Percentiles rank a stretch among this genome's conserved stretches.
Conservation (phyloP, 495 filamentous ascomycete genomes). For the Astrothelium subdiscretum region DNA sequence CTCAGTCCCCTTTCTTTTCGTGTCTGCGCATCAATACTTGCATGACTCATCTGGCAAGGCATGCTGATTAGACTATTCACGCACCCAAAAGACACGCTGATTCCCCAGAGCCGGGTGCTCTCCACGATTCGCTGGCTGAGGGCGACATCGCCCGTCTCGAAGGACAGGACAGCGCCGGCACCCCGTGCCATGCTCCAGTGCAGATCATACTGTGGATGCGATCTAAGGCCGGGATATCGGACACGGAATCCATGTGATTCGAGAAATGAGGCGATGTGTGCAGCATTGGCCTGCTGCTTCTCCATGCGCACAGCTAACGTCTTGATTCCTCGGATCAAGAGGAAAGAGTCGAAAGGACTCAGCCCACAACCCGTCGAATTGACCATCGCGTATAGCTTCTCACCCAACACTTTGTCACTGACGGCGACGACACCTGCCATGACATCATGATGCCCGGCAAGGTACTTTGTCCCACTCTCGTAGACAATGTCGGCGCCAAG, state of each 20-base stretch:
- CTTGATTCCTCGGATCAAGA: constrained; percentile 88
- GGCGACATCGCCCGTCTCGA: constrained; percentile 78
- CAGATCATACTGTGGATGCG: constrained; percentile 90
- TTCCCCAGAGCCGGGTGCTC: constrained; percentile 80
- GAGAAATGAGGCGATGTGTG: constrained; percentile 82
- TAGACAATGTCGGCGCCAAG: constrained; percentile 93
- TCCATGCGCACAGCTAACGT: constrained; percentile 97
- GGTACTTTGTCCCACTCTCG: constrained; percentile 94
- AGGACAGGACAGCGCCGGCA: constrained; percentile 85
- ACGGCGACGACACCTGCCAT: constrained; percentile 95
- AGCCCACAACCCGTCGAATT: constrained; percentile 90
- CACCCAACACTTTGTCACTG: constrained; percentile 67
- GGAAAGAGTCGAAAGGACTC: constrained; percentile 89
- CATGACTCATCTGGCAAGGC: constrained; percentile 99
- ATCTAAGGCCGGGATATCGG: constrained; percentile 83
- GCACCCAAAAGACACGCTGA: constrained; percentile 93
- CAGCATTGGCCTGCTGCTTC: constrained; percentile 87
- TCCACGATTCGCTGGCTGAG: constrained; percentile 90
- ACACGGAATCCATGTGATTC: constrained; percentile 88
- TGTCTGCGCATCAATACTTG: constrained; percentile 93
- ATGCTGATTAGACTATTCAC: constrained; percentile 98
- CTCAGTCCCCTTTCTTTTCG: constrained; percentile 80
- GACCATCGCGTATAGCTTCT: constrained; percentile 91
- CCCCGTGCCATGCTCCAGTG: constrained; percentile 92
- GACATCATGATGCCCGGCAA: constrained; percentile 95